Evolutionary conservation across 345 rosid species (phyloP), one percentile per base, ranked within the genome.

Genomic region (Murraya paniculata): DNA sequence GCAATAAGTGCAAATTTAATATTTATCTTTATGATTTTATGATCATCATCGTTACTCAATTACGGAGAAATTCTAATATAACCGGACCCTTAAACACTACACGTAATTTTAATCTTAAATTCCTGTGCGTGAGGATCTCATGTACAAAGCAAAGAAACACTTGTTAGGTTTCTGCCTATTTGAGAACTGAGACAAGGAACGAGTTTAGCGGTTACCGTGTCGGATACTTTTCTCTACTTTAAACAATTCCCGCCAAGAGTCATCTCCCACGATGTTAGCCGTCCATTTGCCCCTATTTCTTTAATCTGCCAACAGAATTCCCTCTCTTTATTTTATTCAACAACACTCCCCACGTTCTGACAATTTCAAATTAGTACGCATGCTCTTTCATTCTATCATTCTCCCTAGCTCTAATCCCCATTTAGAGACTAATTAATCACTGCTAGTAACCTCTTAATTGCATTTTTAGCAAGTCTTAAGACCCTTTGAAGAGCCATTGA

Each of bases 221-320:
- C 87, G 61, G 85, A 58, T 50, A 62, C 57, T 73, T 45, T 45
- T 21, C n/a, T 71, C 48, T 58, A 25, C 38, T 78, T 65, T 66
- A 79, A 45, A 62, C 64, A 75, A 75, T 69, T 19, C 41, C 22
- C 50, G 18, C 74, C 36, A 27, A 64, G 59, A 67, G 78, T 84
- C 86, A 83, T 68, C 84, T 79, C 85, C 72, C 89, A 90, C 90
- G 94, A 86, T 81, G 76, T 78, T 65, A 68, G 88, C 86, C 87
- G 83, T 80, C 87, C 88, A 76, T 22, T 6, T 8, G 60, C 79
- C 71, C 75, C 36, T 1, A 31, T 68, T 82, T 66, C 8, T 80
- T 80, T 73, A 53, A 64, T 74, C 35, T 21, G 65, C 80, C 78
- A 25, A 39, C 71, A 68, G 71, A 71, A 72, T 62, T 75, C 72